Base-by-base conservation (phyloP, 2,329 filamentous ascomycete species). In the Chalaropsis ovoidea region DNA sequence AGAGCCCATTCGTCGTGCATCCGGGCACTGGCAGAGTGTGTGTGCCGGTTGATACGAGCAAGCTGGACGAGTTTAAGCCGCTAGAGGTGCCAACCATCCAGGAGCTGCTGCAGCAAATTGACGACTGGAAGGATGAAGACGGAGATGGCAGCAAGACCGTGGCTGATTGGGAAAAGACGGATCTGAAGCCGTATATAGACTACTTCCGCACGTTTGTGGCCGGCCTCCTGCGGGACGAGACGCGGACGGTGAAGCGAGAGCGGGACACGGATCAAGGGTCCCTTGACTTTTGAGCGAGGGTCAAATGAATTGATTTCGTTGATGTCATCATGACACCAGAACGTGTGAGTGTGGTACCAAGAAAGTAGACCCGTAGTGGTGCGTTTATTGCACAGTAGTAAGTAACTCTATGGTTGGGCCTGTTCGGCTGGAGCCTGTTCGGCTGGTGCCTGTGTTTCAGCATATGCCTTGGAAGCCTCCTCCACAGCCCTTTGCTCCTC, bases 141-240 rank as follows among this genome's bases (percentile, higher is more conserved):
- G 70, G 71, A 39, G 27, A 58, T 5, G 74, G 69, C 47, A 52
- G 52, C 61, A 77, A 76, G 70, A 71, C 70, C 65, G 71, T 89
- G 61, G 83, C 87, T 70, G 94, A 99, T 73, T 97, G 93, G 86
- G 93, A 99, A 77, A 99, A 97, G 83, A 99, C 94, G 27, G 90
- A 90, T 69, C 76, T 99, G 72, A 95, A 88, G 77, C 90, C 91
- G 8, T 97, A 95, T 73, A 85, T 97, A 43, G 92, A 97, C 67
- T 86, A 87, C 70, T 97, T 99, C 76, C 83, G 88, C 70, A 82
- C 80, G 0, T 95, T 96, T 75, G 90, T 97, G 7, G 81, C 84
- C 10, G 81, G 78, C 0, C 75, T 99, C 65, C 81, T 96, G 74
- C 92, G 87, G 74, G 93, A 95, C 67, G 86, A 87, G 73, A 85